Base-by-base conservation (phyloP, 176 grass and related monocot species). In the Aegilops tauschii region DNA sequence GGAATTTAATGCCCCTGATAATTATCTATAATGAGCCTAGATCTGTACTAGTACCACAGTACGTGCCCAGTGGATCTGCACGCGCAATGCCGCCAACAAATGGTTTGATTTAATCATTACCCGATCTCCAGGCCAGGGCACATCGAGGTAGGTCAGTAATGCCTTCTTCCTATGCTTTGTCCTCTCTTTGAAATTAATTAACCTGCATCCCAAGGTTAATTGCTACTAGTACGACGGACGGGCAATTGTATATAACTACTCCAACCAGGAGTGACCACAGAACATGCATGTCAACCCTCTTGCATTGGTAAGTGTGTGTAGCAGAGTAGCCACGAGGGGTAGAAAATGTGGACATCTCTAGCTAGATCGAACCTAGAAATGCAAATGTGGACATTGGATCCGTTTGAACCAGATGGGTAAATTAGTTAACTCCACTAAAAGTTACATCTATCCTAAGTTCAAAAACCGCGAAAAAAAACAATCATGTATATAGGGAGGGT, bases 271-370 rank as follows among this genome's bases (percentile, higher is more conserved):
- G 1, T 54, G 50, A 54, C 50, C 13, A 54, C 50, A 18, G 10
- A 54, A 54, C 50, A 54, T 54, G 50, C 9, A 80, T 81, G 62
- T 81, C 79, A 81, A 66, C 39, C 79, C 61, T 49, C 39, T 45
- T 45, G 69, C 71, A 47, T 74, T 28, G 39, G 71, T 74, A 16
- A 47, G n/a, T 73, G 40, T 47, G n/a, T 54, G 50, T 18, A 2
- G 5, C 12, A 49, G 27, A 6, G 12, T 47, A 47, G 40, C 44
- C n/a, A 45, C 39, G 4, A 27, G 39, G 70, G 23, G 70, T 73
- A 12, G 21, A 45, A 25, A 45, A 40, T 5, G 2, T 66, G 6
- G 61, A n/a, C 32, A 68, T 6, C 65, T 32, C 4, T 44, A 42
- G 21, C 21, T 73, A 73, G 9, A 44, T 73, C 69, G 6, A 73